Conservation (phyloP, 768 basidiomycete species). For the Leccinum barrowsii region DNA sequence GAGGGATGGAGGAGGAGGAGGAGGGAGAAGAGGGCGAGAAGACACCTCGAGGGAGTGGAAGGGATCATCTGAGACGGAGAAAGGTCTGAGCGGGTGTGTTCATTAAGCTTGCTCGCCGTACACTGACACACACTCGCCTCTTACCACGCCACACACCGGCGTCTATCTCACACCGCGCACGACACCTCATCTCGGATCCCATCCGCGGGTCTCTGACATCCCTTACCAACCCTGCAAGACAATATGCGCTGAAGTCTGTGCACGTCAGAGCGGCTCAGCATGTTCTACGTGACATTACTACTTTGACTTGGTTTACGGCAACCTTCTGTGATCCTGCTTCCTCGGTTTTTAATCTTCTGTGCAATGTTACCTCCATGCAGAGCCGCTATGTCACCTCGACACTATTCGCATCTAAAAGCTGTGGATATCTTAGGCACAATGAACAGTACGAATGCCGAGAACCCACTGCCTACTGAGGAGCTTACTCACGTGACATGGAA, state of each 20-base stretch:
- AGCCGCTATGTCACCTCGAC: too few relatives aligned
- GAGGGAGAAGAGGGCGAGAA: constrained; percentile 9
- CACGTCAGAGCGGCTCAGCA: not conserved
- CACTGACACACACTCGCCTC: not conserved
- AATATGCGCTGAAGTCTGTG: not conserved
- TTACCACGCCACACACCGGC: constrained; percentile 20
- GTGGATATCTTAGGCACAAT: too few relatives aligned
- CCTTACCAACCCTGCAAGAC: too few relatives aligned
- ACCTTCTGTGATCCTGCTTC: not conserved
- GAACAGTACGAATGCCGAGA: too few relatives aligned
- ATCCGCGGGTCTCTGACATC: too few relatives aligned
- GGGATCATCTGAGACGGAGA: not conserved
- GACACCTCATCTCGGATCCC: not conserved
- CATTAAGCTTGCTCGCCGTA: constrained; percentile 14
- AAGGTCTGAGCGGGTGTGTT: constrained; percentile 3
- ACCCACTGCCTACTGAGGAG: too few relatives aligned
- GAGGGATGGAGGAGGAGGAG: constrained; percentile 19
- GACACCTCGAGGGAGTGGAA: not conserved
- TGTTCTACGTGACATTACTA: not conserved
- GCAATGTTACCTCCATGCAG: too few relatives aligned
- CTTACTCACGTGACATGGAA: not conserved
- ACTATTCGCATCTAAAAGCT: too few relatives aligned
- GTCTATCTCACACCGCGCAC: not conserved
- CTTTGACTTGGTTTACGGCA: not conserved
- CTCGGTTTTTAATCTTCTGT: not conserved